These are phyloP conservation scores for Xerocomus cyaneibrunnescens DNA, from an alignment of 1,284 basidiomycete species.

Conservation along the genomic window DNA sequence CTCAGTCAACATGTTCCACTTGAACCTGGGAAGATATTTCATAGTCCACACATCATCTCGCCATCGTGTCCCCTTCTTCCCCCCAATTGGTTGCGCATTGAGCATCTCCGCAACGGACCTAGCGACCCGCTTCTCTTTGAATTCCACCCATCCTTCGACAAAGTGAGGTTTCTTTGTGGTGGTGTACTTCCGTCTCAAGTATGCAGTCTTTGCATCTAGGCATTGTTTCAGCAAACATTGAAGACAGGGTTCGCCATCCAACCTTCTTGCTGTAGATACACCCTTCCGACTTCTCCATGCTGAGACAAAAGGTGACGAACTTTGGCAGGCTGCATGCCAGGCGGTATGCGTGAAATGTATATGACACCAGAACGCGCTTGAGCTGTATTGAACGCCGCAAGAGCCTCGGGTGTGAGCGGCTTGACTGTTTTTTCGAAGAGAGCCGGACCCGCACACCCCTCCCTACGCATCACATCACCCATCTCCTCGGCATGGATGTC, in stretches of 20 bases:
- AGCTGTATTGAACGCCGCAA: slow-evolving; percentile 67
- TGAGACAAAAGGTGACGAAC: slow-evolving; percentile 90
- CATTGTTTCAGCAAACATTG: slow-evolving; percentile 12
- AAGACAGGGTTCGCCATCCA: slow-evolving; percentile 36
- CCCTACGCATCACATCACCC: slow-evolving; percentile 51
- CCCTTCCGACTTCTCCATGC: slow-evolving; percentile 80
- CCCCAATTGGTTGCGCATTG: slow-evolving; percentile 94
- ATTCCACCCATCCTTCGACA: slow-evolving; percentile 98
- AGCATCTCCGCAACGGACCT: slow-evolving; percentile 92
- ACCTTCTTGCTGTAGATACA: slow-evolving; percentile 88
- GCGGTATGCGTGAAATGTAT: slow-evolving; percentile 95
- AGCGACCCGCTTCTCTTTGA: slow-evolving; percentile 90
- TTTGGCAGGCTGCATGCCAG: slow-evolving; percentile 98
- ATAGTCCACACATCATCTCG: slow-evolving; percentile 99
- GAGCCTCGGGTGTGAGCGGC: slow-evolving; percentile 67
- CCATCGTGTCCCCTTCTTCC: slow-evolving; percentile 90
- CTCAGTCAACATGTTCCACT: slow-evolving; percentile 99
- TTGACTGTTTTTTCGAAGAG: slow-evolving; percentile 52
- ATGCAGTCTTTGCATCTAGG: slow-evolving; percentile 76
- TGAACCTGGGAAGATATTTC: slow-evolving; percentile 98
- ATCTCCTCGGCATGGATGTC: slow-evolving; percentile 9
- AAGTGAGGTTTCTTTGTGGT: slow-evolving; percentile 84
- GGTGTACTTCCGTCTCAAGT: slow-evolving; percentile 73
- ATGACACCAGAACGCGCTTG: slow-evolving; percentile 80
- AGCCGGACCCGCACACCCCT: slow-evolving; percentile 56